Evolutionary conservation across 2,329 filamentous ascomycete genomes (phyloP), one percentile per base, ranked within the genome.

Genomic region (Aurifilum marmelostoma): DNA sequence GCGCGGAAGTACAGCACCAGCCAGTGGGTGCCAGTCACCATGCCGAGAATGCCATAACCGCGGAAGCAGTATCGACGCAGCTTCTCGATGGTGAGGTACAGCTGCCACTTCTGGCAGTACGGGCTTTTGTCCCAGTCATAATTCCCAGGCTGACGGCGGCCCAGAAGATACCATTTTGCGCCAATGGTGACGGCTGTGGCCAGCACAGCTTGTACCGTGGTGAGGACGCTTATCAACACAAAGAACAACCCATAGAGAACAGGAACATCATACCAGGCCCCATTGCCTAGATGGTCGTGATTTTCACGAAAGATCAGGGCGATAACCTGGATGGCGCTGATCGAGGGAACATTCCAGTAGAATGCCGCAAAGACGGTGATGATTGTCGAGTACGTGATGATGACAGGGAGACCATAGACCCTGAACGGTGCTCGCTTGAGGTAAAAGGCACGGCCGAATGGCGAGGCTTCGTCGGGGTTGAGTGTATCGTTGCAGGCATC

Each of bases 61-160:
- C 82, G 81, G 72, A 83, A 87, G 74, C 84, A 86, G 54, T 81
- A 77, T 11, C 83, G 79, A 1, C 85, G 81, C 3, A 88, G 75
- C 24, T 80, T 80, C 76, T 88, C 85, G 50, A 87, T 80, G 39
- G 80, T 80, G 3, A 87, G 78, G 73, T 84, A 85, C 11, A 87
- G 73, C 73, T 88, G 85, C 85, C 86, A 88, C 43, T 84, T 82
- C 73, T 88, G 86, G 75, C 85, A 87, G 76, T 88, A 88, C 21
- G 80, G 79, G 27, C 79, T 83, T 75, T 83, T 83, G 73, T 88
- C 86, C 86, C 86, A 88, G 75, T 87, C 84, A 72, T 86, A 86
- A 70, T 83, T 84, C 18, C 86, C 86, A 3, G 83, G 82, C 70
- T 77, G 76, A 52, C 85, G 80, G 27, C 82, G 81, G 21, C 85